These are phyloP conservation scores for Haemoproteus tartakovskyi DNA, from an alignment of 169 alveolate genomes.

Conservation along the genomic window DNA sequence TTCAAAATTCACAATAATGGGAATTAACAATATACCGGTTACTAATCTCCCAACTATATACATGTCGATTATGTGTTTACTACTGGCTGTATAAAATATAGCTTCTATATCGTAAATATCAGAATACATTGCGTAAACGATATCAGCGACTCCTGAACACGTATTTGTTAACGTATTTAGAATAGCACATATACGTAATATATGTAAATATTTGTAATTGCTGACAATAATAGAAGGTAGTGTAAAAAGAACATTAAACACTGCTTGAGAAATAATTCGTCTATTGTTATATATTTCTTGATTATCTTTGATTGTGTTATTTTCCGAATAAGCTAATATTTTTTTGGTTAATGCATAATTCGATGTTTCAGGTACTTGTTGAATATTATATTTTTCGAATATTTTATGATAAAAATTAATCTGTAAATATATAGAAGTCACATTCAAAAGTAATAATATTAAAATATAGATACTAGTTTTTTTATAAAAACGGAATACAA, in stretches of 20 bases:
- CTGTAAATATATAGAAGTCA: conserved; percentile 10
- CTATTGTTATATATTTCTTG: not conserved
- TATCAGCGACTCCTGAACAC: conserved; percentile 35
- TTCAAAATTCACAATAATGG: conserved; percentile 43
- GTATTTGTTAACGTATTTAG: conserved; percentile 24
- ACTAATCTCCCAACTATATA: conserved; percentile 47
- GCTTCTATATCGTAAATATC: conserved; percentile 4
- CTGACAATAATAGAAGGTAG: conserved; percentile 16
- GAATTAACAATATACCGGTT: conserved; percentile 43
- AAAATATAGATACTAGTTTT: conserved; percentile 6
- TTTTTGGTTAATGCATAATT: not conserved
- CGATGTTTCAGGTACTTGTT: not conserved
- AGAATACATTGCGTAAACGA: conserved; percentile 14
- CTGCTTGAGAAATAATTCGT: conserved; percentile 11
- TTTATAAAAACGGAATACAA: conserved; percentile 27
- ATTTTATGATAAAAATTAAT: conserved; percentile 2
- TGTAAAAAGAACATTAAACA: conserved; percentile 1
- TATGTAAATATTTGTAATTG: not conserved
- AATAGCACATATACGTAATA: conserved; percentile 4
- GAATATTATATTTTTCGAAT: not conserved
- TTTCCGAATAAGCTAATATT: not conserved
- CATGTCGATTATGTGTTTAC: conserved; percentile 21
- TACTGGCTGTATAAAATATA: not conserved
- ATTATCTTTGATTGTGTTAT: not conserved
- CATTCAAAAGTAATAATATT: conserved; percentile 8